Percentiles rank a stretch among this genome's conserved stretches.
phyloP scores from a whole-genome alignment of 768 basidiomycete species.

The Punctularia strigosozonata region DNA sequence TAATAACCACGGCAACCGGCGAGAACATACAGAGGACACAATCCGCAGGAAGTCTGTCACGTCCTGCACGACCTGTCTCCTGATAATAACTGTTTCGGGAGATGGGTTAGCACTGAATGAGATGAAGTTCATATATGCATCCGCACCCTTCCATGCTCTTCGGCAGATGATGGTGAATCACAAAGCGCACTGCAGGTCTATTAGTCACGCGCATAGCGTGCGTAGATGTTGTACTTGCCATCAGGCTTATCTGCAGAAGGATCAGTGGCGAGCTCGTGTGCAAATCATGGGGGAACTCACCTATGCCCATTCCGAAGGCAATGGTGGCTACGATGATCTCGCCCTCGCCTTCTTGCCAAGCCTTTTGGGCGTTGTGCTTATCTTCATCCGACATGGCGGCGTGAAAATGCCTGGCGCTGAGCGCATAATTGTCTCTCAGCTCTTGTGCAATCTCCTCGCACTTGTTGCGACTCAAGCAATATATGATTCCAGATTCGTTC shows the following conservation, averaged over 20 bases:
- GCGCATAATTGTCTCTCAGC: constrained; percentile 41
- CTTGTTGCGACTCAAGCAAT: constrained; percentile 56
- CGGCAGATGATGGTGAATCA: constrained; percentile 81
- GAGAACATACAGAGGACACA: constrained; percentile 74
- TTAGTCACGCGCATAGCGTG: not conserved
- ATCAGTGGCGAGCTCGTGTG: not conserved
- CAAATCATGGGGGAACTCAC: constrained; percentile 71
- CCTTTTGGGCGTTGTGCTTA: constrained; percentile 45
- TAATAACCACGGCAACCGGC: not conserved
- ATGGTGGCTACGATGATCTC: constrained; percentile 91
- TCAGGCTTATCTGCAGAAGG: not conserved
- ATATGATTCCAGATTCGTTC: constrained; percentile 71
- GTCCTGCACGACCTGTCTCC: constrained; percentile 93
- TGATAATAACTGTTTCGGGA: constrained; percentile 60
- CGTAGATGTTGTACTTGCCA: not conserved
- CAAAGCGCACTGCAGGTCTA: constrained; percentile 60
- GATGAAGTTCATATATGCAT: constrained; percentile 3
- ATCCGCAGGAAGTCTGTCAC: constrained; percentile 74
- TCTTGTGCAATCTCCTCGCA: constrained; percentile 75
- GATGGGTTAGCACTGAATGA: constrained; percentile 4
- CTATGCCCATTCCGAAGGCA: constrained; percentile 97
- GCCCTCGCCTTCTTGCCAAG: constrained; percentile 65
- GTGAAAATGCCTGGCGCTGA: constrained; percentile 76
- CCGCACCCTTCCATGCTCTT: constrained; percentile 76
- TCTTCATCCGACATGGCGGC: constrained; percentile 60